These are phyloP conservation scores for Ascochyta koolunga DNA, from an alignment of 2,329 filamentous ascomycete genomes.

Conservation along the genomic window DNA sequence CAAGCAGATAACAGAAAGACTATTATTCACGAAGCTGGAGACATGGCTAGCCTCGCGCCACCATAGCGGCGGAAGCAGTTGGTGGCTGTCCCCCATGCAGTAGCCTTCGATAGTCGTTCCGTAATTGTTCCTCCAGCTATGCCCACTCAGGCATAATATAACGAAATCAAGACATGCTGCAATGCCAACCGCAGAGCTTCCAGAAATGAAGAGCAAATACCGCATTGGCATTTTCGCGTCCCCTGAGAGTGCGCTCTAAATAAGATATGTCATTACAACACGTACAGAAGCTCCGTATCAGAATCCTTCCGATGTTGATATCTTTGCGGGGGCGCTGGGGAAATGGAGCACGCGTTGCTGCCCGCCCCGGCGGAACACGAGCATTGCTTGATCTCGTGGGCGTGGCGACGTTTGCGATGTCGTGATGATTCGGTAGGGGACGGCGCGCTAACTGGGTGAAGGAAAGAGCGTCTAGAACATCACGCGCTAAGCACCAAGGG, in stretches of 20 bases:
- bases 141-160: constrained; percentile 5
- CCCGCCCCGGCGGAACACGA: background rate
- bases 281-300: constrained; percentile 5
- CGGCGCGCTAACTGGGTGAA: background rate
- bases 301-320: constrained; percentile 7
- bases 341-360: constrained; percentile 11
- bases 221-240: constrained; percentile 5
- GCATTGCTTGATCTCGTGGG: background rate
- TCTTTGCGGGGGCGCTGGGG: constrained; percentile 13
- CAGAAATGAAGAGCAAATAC: background rate
- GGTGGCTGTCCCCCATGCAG: constrained; percentile 12
- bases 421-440: constrained; percentile 8
- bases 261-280: constrained; percentile 3
- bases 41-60: constrained; percentile 10
- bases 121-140: constrained; percentile 10
- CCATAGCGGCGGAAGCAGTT: constrained; percentile 14
- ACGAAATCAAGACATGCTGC: constrained; percentile 12
- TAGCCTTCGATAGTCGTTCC: constrained; percentile 17
- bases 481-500: constrained; percentile 5
- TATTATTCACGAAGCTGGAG: constrained; percentile 5
- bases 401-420: constrained; percentile 10
- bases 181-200: constrained; percentile 5
- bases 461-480: constrained; percentile 6
- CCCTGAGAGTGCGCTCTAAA: background rate
- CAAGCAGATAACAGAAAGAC: constrained; percentile 15